Conservation (phyloP, 257 asterid species). For the Solanum medicagineum region DNA sequence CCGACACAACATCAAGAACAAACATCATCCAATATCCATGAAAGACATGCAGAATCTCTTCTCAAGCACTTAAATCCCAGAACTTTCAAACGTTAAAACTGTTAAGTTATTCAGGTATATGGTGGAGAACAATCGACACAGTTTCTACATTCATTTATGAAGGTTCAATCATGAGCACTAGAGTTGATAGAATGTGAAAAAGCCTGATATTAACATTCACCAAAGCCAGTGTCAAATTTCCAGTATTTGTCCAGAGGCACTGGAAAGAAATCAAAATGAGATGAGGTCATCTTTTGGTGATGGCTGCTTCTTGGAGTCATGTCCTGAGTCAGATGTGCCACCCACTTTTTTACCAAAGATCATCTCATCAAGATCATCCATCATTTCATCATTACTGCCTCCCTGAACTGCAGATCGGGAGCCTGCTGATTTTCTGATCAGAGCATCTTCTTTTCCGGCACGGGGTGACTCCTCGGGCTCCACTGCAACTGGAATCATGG, state of each 20-base stretch:
- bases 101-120: not conserved
- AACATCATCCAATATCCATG: not conserved
- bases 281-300: constrained; percentile 78
- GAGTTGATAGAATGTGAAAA: not conserved
- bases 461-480: constrained; percentile 78
- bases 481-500: constrained; percentile 81
- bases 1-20: not conserved
- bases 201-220: constrained; percentile 8
- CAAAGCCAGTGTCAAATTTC: not conserved
- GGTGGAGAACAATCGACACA: not conserved
- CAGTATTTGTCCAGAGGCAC: not conserved
- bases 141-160: not conserved
- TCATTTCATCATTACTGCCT: constrained; percentile 65
- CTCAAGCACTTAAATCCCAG: not conserved
- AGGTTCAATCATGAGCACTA: not conserved
- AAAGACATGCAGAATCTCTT: not conserved
- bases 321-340: constrained; percentile 41
- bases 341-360: constrained; percentile 78
- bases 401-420: constrained; percentile 29
- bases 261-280: constrained; percentile 25
- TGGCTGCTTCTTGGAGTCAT: constrained; percentile 48
- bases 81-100: not conserved
- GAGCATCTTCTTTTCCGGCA: constrained; percentile 47
- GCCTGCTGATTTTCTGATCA: constrained; percentile 43
- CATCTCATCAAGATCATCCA: constrained; percentile 99